These are phyloP conservation scores for Saccharomyces paradoxus DNA, from an alignment of 805 yeast genomes.

Conservation along the genomic window DNA sequence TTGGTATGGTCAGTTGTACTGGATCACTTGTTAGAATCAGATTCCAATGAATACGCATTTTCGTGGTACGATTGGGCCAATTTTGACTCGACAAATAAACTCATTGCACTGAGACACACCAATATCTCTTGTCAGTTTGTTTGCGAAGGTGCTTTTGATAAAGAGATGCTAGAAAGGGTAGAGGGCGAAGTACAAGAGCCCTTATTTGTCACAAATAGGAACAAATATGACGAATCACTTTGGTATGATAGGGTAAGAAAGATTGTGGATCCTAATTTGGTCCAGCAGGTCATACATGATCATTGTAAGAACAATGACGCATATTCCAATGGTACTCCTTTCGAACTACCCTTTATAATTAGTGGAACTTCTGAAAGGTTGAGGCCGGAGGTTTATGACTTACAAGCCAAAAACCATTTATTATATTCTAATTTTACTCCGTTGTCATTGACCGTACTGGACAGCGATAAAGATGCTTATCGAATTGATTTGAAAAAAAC, in stretches of 20 bases:
- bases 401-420: slow-evolving; percentile 24
- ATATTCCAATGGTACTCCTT: background rate
- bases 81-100: slow-evolving; percentile 34
- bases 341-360: slow-evolving; percentile 11
- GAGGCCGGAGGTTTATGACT: slow-evolving; percentile 28
- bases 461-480: slow-evolving; percentile 13
- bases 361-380: slow-evolving; percentile 12
- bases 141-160: slow-evolving; percentile 14
- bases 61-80: slow-evolving; percentile 57
- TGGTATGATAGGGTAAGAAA: slow-evolving; percentile 11
- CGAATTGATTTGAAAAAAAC: slow-evolving; percentile 12
- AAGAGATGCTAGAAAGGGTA: slow-evolving; percentile 5
- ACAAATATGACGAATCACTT: slow-evolving; percentile 13
- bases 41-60: slow-evolving; percentile 28
- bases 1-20: slow-evolving; percentile 45
- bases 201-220: slow-evolving; percentile 17
- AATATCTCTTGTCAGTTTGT: slow-evolving; percentile 15
- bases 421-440: slow-evolving; percentile 17
- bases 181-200: slow-evolving; percentile 15
- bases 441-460: slow-evolving; percentile 21
- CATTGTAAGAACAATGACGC: background rate
- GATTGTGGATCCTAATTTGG: background rate
- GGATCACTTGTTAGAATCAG: slow-evolving; percentile 27
- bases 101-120: slow-evolving; percentile 20
- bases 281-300: background rate